Base-by-base conservation (phyloP, 257 asterid genomes). In the Penstemon eatonii region DNA sequence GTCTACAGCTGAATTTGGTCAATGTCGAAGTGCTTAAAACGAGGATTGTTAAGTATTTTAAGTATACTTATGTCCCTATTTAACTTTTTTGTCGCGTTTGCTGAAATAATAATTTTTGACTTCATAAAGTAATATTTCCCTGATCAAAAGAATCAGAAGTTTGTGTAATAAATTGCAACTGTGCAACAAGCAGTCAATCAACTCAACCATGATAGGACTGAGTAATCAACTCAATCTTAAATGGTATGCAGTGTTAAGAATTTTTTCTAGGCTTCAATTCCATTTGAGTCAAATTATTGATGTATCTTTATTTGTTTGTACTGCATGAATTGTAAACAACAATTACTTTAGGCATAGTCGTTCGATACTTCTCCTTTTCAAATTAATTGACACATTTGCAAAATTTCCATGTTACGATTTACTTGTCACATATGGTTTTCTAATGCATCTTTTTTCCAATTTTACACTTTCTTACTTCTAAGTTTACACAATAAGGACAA, bases 161-260 rank as follows among this genome's bases (percentile, higher is more conserved):
- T 46, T 59, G 61, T 49, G 12, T 36, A 44, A 10, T 70, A 41
- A 59, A 18, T 58, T 46, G 6, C 37, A 54, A 54, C 15, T 2
- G 12, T 65, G 41, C 62, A 60, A 39, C 13, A 68, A 9, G 15
- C 52, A 58, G 67, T 25, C 43, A 56, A 25, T 56, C 52, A 49
- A 63, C 78, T 68, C 63, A 65, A 73, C 44, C 49, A 56, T 62
- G 37, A 10, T 43, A n/a, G 7, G 39, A 11, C 65, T 46, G 33
- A 56, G 56, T n/a, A 40, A 63, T 60, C 39, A 70, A 63, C 51
- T 64, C 36, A 3, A 46, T 7, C 12, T n/a, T 46, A 60, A 60
- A 57, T 64, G 37, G 61, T 69, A n/a, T 18, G 51, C 11, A 33
- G 46, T 56, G 37, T 55, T 56, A 8, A 5, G 42, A 25, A 49